Percentiles rank a stretch among this genome's conserved stretches.
Conservation (phyloP, 2,329 filamentous ascomycete species). For the Claviceps sp. region DNA sequence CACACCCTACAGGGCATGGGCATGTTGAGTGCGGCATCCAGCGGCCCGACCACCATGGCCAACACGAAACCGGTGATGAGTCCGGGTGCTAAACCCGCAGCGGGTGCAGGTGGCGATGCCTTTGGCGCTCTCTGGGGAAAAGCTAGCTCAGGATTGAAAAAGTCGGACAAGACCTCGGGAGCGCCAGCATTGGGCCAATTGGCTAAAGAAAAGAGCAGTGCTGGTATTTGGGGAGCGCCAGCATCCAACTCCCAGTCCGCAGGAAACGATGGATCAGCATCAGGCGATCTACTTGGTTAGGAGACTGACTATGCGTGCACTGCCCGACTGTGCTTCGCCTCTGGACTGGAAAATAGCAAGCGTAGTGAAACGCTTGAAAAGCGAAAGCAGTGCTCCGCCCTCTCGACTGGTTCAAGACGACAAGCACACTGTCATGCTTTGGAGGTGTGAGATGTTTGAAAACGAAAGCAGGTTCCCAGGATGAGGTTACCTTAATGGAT, state of each 20-base stretch:
- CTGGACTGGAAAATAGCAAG: background rate
- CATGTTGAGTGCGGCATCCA: conserved; percentile 21
- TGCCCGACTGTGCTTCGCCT: background rate
- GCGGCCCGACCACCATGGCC: conserved; percentile 25
- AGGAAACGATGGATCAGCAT: conserved; percentile 22
- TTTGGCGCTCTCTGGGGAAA: conserved; percentile 81
- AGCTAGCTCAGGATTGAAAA: conserved; percentile 63
- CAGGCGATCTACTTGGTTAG: conserved; percentile 37
- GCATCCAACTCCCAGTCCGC: conserved; percentile 26
- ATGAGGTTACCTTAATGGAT: no score
- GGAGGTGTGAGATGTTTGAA: no score
- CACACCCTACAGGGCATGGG: conserved; percentile 9
- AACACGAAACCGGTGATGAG: conserved; percentile 35
- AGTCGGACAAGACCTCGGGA: conserved; percentile 44
- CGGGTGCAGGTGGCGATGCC: conserved; percentile 58
- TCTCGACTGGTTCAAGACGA: no score
- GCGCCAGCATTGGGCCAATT: conserved; percentile 81
- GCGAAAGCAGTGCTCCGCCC: no score
- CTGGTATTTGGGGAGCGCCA: conserved; percentile 81
- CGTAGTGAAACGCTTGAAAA: background rate
- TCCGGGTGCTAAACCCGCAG: conserved; percentile 38
- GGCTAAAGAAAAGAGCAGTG: conserved; percentile 94
- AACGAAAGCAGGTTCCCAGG: no score
- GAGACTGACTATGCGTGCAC: background rate
- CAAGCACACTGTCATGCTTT: no score